Base-by-base conservation (phyloP, 148 eudicot species). In the Polygonum maritimum region DNA sequence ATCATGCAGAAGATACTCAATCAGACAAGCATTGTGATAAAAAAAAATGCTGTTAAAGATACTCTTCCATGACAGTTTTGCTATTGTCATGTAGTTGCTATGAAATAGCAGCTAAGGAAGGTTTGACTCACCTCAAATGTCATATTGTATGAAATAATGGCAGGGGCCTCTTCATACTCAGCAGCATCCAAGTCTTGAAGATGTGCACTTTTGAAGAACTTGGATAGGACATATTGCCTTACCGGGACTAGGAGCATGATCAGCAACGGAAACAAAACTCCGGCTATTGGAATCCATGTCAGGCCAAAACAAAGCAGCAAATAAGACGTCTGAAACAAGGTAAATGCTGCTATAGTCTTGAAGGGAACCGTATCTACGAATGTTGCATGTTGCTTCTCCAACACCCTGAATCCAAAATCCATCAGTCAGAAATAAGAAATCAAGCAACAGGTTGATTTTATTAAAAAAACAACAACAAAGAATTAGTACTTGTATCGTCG, bases 171-270 rank as follows among this genome's bases (percentile, higher is more conserved):
- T 87, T 92, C 99, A 69, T 90, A 95, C 77, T 91, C 99, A 15
- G 99, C 92, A 79, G 97, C 96, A 82, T 95, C 99, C 72, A 95
- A 79, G 77, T 95, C 99, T 82, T 95, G 99, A 81, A 95, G 91
- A 87, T 95, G 99, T 76, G 81, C 94, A 47, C 83, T 92, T 83
- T 95, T 95, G 81, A 92, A 95, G 76, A 92, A 89, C 80, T 83
- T 88, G 13, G 99, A 92, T 48, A 95, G 90, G 65, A 89, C 38
- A 80, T 89, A 95, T 76, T 95, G 99, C 75, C 99, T 87, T 63
- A 92, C 96, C 5, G 99, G 99, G 63, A 95, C 96, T 76, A 95
- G 92, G 73, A 95, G 97, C 99, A 95, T 95, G 80, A 95, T 95
- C 84, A 95, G 51, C 81, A 95, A 77, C 18, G 99, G 99, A 78